Conservation (phyloP, 2,329 filamentous ascomycete genomes). For the Diaporthe citrichinensis region DNA sequence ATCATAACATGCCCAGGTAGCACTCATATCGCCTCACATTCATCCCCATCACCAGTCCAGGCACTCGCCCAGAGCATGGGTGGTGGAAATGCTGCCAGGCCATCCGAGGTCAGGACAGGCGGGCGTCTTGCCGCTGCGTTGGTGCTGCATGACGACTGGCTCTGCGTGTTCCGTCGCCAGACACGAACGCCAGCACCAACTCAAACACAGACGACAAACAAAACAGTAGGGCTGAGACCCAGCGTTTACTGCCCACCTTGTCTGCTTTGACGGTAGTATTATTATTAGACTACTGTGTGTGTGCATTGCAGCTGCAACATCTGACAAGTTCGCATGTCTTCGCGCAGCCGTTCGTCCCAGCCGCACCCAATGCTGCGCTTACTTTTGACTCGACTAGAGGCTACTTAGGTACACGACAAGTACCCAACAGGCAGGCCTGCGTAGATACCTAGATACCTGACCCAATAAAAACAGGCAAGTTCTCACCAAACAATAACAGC, state of each 20-base stretch:
- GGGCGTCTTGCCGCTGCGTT: slow-evolving; percentile 12
- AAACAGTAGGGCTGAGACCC: slow-evolving; percentile 16
- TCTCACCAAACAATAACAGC: background rate
- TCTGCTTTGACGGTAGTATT: too few species aligned
- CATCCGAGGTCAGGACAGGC: background rate
- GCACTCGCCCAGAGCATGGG: background rate
- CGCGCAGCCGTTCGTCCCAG: slow-evolving; percentile 10
- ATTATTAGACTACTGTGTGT: background rate
- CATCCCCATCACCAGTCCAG: background rate
- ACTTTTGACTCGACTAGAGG: background rate
- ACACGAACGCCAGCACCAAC: background rate
- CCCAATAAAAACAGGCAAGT: too few species aligned
- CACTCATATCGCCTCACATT: background rate
- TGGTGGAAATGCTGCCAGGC: background rate
- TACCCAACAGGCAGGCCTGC: background rate
- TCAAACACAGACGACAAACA: background rate
- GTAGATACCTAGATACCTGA: too few species aligned
- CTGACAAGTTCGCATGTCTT: slow-evolving; percentile 26
- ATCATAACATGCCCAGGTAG: background rate
- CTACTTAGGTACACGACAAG: background rate
- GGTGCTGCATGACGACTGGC: slow-evolving; percentile 22
- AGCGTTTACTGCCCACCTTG: background rate
- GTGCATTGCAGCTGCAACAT: slow-evolving; percentile 7
- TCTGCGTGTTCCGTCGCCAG: background rate
- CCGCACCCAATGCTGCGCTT: background rate